Conservation (phyloP, 2,329 filamentous ascomycete genomes). For the Alternaria triticimaculans region DNA sequence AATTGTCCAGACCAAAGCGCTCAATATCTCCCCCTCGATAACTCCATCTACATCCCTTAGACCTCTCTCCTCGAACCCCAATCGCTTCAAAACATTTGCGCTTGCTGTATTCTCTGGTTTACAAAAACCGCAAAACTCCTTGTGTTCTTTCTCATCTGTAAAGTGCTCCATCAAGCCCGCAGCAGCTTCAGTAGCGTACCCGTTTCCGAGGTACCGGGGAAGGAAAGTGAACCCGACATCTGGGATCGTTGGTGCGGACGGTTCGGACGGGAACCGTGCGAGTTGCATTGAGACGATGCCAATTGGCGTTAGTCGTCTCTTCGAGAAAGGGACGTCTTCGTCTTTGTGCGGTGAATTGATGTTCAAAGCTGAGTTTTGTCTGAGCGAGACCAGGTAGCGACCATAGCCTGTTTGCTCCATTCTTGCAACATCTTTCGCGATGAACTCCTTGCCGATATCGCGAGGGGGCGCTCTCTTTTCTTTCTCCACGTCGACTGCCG, state of each 20-base stretch:
- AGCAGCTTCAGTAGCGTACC: slow-evolving; percentile 32
- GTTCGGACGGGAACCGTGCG: slow-evolving; percentile 23
- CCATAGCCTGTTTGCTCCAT: slow-evolving; percentile 38
- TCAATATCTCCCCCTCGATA: background rate
- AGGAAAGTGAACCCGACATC: slow-evolving; percentile 31
- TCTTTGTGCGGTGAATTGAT: background rate
- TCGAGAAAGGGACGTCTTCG: background rate
- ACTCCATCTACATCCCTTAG: background rate
- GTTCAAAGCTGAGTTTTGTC: background rate
- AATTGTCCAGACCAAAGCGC: slow-evolving; percentile 17
- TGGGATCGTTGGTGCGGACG: slow-evolving; percentile 22
- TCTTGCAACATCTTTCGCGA: slow-evolving; percentile 8
- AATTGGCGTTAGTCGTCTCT: slow-evolving; percentile 7
- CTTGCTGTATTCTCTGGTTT: slow-evolving; percentile 22
- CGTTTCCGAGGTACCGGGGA: slow-evolving; percentile 15
- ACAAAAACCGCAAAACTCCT: slow-evolving; percentile 22
- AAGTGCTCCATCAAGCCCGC: slow-evolving; percentile 15
- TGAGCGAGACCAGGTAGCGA: slow-evolving; percentile 35
- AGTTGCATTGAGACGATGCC: slow-evolving; percentile 34
- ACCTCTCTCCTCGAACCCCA: slow-evolving; percentile 30
- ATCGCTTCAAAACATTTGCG: slow-evolving; percentile 22
- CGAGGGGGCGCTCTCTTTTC: slow-evolving; percentile 9
- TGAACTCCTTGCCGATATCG: slow-evolving; percentile 11
- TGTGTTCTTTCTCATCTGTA: slow-evolving; percentile 10
- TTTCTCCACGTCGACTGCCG: slow-evolving; percentile 3